These are phyloP conservation scores for Aspergillus biplanus DNA, from an alignment of 495 filamentous ascomycete species.

Conservation along the genomic window DNA sequence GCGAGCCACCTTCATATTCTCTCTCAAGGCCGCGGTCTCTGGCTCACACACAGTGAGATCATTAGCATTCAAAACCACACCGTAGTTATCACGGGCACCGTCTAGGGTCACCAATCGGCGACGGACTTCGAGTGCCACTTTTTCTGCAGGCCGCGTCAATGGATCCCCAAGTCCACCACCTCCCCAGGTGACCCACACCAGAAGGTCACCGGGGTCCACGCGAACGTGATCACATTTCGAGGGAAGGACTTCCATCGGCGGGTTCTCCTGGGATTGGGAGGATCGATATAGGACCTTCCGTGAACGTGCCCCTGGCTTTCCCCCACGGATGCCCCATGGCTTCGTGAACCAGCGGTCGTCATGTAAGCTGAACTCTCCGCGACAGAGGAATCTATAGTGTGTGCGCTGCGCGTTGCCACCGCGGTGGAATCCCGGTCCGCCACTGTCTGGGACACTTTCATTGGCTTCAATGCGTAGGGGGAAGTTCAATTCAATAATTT, in stretches of 20 bases:
- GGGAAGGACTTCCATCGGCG: slow-evolving; percentile 35
- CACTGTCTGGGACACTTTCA: slow-evolving; percentile 52
- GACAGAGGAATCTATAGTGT: slow-evolving; percentile 47
- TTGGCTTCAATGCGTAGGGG: slow-evolving; percentile 55
- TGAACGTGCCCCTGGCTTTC: slow-evolving; percentile 48
- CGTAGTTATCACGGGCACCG: slow-evolving; percentile 47
- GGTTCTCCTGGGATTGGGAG: slow-evolving; percentile 34
- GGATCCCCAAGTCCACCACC: slow-evolving; percentile 56
- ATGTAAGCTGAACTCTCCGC: slow-evolving; percentile 52
- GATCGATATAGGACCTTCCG: slow-evolving; percentile 46
- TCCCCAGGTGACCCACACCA: slow-evolving; percentile 58
- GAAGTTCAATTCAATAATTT: slow-evolving; percentile 54
- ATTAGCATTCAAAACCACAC: slow-evolving; percentile 40
- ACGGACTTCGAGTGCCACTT: slow-evolving; percentile 51
- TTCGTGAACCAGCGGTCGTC: slow-evolving; percentile 58
- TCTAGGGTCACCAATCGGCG: slow-evolving; percentile 48
- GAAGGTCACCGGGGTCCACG: slow-evolving; percentile 50
- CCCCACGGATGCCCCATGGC: slow-evolving; percentile 53
- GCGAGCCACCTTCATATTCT: slow-evolving; percentile 25
- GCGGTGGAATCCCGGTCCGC: slow-evolving; percentile 50
- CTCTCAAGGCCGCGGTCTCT: slow-evolving; percentile 38
- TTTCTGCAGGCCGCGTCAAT: slow-evolving; percentile 46
- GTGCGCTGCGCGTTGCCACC: slow-evolving; percentile 55
- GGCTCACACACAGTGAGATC: slow-evolving; percentile 33
- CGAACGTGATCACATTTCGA: slow-evolving; percentile 54